Percentiles rank a stretch among this genome's conserved stretches.
Conservation (phyloP, 2,329 filamentous ascomycete genomes). For the Alternaria sp. region DNA sequence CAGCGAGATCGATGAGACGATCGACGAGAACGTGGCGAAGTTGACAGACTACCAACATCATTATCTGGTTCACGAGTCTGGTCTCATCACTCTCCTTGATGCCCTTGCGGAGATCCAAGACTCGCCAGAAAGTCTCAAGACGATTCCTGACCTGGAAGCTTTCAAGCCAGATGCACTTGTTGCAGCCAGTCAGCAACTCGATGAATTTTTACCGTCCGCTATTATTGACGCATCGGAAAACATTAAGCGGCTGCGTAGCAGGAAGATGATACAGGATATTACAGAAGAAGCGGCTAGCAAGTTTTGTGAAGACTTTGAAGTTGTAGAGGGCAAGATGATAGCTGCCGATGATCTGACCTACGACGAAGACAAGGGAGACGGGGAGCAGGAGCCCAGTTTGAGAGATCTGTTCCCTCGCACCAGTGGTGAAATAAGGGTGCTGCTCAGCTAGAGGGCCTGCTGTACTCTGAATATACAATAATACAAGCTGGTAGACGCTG, state of each 20-base stretch:
- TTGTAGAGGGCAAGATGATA: slow-evolving; percentile 68
- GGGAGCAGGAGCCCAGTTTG: slow-evolving; percentile 54
- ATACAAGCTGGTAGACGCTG: neutral
- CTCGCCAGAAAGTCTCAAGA: slow-evolving; percentile 61
- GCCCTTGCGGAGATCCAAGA: slow-evolving; percentile 60
- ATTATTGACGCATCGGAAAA: slow-evolving; percentile 91
- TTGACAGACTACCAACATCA: slow-evolving; percentile 73
- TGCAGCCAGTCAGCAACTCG: slow-evolving; percentile 76
- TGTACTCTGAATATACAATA: neutral
- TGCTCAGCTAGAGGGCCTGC: slow-evolving; percentile 62
- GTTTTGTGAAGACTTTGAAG: slow-evolving; percentile 87
- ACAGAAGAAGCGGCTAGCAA: slow-evolving; percentile 82
- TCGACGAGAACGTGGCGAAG: slow-evolving; percentile 64
- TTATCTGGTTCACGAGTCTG: slow-evolving; percentile 79
- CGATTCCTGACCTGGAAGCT: slow-evolving; percentile 62
- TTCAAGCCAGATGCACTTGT: slow-evolving; percentile 70
- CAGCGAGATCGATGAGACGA: slow-evolving; percentile 64
- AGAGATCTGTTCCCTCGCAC: slow-evolving; percentile 70
- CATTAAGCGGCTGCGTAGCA: slow-evolving; percentile 75
- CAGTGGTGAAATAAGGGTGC: slow-evolving; percentile 68
- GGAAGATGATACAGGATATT: slow-evolving; percentile 74
- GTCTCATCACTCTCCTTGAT: slow-evolving; percentile 70
- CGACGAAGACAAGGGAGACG: slow-evolving; percentile 48
- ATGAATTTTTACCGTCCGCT: slow-evolving; percentile 91
- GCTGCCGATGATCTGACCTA: slow-evolving; percentile 63